phyloP scores from a whole-genome alignment of 2,329 filamentous ascomycete genomes.

The Daldinia sp. region DNA sequence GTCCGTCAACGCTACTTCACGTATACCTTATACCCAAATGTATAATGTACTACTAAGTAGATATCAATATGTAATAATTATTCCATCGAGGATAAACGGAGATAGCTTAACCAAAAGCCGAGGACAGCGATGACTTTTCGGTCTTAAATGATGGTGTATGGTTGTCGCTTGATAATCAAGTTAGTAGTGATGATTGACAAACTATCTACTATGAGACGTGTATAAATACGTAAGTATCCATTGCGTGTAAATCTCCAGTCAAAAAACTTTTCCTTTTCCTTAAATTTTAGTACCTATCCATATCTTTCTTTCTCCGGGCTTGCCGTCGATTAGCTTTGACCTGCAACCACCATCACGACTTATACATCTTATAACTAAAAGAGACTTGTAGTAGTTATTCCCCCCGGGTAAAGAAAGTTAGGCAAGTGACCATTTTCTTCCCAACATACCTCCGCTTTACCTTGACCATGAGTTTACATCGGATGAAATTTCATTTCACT shows the following conservation, averaged over 20 bases:
- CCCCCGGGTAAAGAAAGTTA: background rate
- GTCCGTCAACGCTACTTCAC: background rate
- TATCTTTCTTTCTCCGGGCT: background rate
- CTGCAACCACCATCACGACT: background rate
- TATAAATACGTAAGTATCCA: background rate
- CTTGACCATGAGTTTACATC: constrained; percentile 1
- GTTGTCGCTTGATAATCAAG: constrained; percentile 4
- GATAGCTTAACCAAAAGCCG: constrained; percentile 6
- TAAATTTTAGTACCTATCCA: too few species aligned
- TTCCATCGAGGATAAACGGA: constrained; percentile 1
- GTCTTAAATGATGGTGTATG: background rate
- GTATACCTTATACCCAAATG: background rate
- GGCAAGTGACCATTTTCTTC: background rate
- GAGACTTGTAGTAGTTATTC: background rate
- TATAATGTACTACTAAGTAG: background rate
- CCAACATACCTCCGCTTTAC: background rate
- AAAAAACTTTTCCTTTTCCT: background rate
- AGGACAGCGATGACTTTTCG: background rate
- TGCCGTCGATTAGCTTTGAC: background rate
- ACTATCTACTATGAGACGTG: background rate
- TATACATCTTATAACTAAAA: constrained; percentile 1
- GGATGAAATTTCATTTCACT: background rate
- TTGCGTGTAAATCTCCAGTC: background rate
- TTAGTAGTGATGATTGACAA: background rate
- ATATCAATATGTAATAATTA: background rate